A percentile compares a stretch with the other conserved stretches of the same genome.
These are phyloP conservation scores for Fusarium torulosum DNA, from an alignment of 2,329 filamentous ascomycete genomes.

Conservation along the genomic window DNA sequence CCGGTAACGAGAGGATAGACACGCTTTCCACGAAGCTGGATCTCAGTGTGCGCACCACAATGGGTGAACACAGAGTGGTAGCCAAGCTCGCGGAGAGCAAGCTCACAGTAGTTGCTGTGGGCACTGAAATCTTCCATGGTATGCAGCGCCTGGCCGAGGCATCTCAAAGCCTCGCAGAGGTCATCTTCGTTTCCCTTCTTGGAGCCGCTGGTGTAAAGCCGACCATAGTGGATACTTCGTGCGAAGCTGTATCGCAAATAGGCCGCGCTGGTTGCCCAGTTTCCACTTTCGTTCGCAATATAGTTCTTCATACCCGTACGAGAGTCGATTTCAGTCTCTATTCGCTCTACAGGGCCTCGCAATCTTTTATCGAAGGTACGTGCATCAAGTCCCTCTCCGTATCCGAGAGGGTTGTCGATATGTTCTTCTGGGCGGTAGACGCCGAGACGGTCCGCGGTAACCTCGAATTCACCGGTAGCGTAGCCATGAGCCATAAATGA, in stretches of 20 bases:
- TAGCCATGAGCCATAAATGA: conserved; percentile 87
- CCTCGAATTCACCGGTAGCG: conserved; percentile 87
- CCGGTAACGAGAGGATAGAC: conserved; percentile 81
- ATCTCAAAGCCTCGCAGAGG: conserved; percentile 83
- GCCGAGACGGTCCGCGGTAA: conserved; percentile 82
- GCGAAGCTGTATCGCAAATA: conserved; percentile 83
- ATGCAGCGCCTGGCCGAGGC: conserved; percentile 80
- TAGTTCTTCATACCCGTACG: conserved; percentile 99
- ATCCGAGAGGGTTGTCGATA: conserved; percentile 84
- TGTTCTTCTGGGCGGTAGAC: conserved; percentile 83
- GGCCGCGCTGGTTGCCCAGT: conserved; percentile 90
- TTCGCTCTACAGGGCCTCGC: conserved; percentile 78
- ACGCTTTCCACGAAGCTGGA: conserved; percentile 72
- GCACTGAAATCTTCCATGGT: conserved; percentile 84
- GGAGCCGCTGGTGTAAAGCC: conserved; percentile 77
- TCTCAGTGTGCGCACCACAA: conserved; percentile 74
- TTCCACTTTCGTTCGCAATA: conserved; percentile 88
- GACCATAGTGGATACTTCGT: conserved; percentile 81
- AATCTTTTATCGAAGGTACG: conserved; percentile 84
- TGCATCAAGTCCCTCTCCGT: conserved; percentile 88
- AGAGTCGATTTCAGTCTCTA: conserved; percentile 79
- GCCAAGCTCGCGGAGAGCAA: conserved; percentile 80
- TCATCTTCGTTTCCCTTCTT: conserved; percentile 77
- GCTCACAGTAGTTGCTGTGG: conserved; percentile 86
- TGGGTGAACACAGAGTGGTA: conserved; percentile 86